Conservation (phyloP, 1,284 basidiomycete species). For the Irpex sp. region DNA sequence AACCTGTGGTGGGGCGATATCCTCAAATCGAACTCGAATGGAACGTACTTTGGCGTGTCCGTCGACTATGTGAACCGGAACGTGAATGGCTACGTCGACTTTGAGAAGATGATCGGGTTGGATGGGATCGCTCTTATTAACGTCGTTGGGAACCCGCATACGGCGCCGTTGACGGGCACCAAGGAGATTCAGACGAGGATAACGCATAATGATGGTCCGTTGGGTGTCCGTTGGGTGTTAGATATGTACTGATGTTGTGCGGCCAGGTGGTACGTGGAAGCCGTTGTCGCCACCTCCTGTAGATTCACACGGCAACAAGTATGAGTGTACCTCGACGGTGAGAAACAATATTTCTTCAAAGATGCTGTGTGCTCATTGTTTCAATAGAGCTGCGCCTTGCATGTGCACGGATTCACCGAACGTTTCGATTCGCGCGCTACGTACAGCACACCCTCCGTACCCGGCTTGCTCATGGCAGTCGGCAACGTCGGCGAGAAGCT, state of each 20-base stretch:
- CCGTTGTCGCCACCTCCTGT: constrained; percentile 65
- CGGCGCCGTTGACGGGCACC: constrained; percentile 65
- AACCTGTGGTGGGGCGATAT: constrained; percentile 86
- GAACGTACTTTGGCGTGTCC: constrained; percentile 91
- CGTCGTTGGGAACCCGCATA: constrained; percentile 77
- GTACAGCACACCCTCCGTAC: constrained; percentile 87
- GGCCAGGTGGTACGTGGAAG: constrained; percentile 80
- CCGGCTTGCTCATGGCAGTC: constrained; percentile 92
- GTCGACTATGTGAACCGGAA: constrained; percentile 89
- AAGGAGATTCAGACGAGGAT: constrained; percentile 86
- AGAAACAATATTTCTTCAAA: constrained; percentile 15
- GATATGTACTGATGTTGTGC: background rate
- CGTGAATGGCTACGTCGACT: constrained; percentile 85
- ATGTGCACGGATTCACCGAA: constrained; percentile 96
- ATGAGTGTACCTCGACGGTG: constrained; percentile 71
- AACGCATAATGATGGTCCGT: constrained; percentile 89
- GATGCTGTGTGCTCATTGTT: background rate
- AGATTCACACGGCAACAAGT: constrained; percentile 77
- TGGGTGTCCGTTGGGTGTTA: background rate
- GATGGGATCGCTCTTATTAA: constrained; percentile 96
- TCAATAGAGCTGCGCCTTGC: constrained; percentile 72
- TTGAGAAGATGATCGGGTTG: constrained; percentile 95
- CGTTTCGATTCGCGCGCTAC: constrained; percentile 86
- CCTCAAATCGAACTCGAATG: constrained; percentile 97
- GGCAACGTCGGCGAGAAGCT: constrained; percentile 93